Evolutionary conservation across 2,329 filamentous ascomycete species (phyloP).

Genomic region (Exserohilum rostratum): DNA sequence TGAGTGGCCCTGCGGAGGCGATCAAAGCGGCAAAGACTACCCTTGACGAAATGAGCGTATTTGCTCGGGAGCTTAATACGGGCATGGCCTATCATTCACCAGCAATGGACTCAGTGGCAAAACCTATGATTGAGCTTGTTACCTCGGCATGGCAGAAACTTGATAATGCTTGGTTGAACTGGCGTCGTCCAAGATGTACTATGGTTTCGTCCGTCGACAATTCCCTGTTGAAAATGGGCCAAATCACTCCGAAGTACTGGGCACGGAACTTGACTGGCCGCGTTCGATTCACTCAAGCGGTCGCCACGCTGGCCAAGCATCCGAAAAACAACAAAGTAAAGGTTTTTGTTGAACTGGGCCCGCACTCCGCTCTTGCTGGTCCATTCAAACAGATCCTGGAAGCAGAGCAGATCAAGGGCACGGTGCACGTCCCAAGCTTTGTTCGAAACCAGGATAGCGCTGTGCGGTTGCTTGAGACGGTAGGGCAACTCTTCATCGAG

Average conservation of each 20-base stretch:
- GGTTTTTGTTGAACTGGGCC: slow-evolving; percentile 28
- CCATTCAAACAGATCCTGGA: slow-evolving; percentile 49
- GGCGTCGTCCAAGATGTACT: no score
- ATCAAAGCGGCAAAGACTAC: slow-evolving; percentile 21
- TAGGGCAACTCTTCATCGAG: not conserved
- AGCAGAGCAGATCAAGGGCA: not conserved
- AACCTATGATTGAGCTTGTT: no score
- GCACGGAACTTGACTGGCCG: slow-evolving; percentile 22
- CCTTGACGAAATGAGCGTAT: slow-evolving; percentile 3
- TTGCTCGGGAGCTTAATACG: slow-evolving; percentile 18
- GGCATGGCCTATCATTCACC: slow-evolving; percentile 38
- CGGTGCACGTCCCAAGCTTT: not conserved
- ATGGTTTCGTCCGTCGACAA: no score
- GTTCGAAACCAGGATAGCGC: not conserved
- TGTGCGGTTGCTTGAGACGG: not conserved
- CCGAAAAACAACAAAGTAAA: not conserved
- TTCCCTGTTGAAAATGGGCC: no score
- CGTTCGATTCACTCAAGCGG: slow-evolving; percentile 21
- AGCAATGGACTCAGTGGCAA: slow-evolving; percentile 28
- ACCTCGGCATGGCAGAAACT: no score
- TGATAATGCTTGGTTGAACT: no score
- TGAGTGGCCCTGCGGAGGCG: slow-evolving; percentile 17
- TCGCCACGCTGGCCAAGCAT: not conserved
- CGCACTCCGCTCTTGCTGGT: slow-evolving; percentile 49
- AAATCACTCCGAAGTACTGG: no score